Evolutionary conservation across 495 filamentous ascomycete species (phyloP), one percentile per base, ranked within the genome.

Genomic region (Podospora appendiculata): DNA sequence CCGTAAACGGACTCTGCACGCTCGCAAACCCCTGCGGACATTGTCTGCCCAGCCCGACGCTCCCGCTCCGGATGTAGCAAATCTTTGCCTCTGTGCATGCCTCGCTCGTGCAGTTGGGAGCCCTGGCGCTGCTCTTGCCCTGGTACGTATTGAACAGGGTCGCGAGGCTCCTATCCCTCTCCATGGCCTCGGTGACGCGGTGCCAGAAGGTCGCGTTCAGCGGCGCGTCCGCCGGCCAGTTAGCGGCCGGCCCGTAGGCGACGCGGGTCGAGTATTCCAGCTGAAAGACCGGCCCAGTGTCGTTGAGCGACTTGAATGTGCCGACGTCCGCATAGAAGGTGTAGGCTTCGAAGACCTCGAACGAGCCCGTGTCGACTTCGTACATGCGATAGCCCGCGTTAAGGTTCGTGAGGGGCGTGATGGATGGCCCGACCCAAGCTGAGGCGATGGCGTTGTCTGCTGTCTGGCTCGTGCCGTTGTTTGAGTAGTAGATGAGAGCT

Each of bases 41-140:
- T 41, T 62, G 53, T 47, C 57, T 63, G 1, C 78, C 79, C 52
- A 83, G 55, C 4, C 75, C 71, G 19, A 64, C 69, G 61, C 76
- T 79, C 1, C 78, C 80, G 65, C 72, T 77, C 8, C 79, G 62
- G 67, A 82, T 83, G 54, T 83, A 83, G 48, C 81, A 84, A 14
- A 84, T 66, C 68, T 82, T 82, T 2, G 79, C 78, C 41, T 57
- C 48, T 16, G 70, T 68, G 56, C 80, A 84, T 12, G 61, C 74
- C 1, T 51, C 57, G 39, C 62, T 80, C 12, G 70, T 73, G 51
- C 81, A 84, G 17, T 70, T 71, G 0, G 79, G 78, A 13, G 70
- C 77, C 58, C 64, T 64, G 3, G 76, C 63, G 45, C 75, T 79
- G 49, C 54, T 62, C 57, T 77, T 79, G 4, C 80, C 80, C 58